Base-by-base conservation (phyloP, 257 asterid species). In the Dorcoceras hygrometricum region DNA sequence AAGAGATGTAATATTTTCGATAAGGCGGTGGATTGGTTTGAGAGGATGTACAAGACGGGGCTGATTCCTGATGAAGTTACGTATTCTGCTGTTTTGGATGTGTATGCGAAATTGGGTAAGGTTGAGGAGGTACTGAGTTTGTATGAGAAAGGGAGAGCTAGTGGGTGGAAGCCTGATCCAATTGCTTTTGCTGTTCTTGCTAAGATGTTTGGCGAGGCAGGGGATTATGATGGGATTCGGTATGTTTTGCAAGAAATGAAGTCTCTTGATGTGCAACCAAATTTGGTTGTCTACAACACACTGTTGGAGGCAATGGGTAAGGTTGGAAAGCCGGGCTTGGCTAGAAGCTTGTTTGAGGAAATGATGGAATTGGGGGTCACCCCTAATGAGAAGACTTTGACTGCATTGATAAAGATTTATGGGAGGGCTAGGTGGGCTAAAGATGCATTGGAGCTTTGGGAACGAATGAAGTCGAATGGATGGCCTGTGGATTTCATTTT, bases 41-140 rank as follows among this genome's bases (percentile, higher is more conserved):
- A 94, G 83, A 82, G 95, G 73, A 94, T 94, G 99, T 90, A 94
- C 66, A 86, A 76, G 69, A 94, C 99, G 19, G 99, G 99, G 3
- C 62, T 94, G 24, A 88, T 90, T 88, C 99, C 99, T 20, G 99
- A 94, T 76, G 99, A 94, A 74, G 97, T 94, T 20, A 94, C 99
- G 53, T 94, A 94, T 25, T 94, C 99, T 0, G 95, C 97, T 29
- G 77, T 90, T 9, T 66, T 94, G 19, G 99, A 94, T 73, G 96
- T 94, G 67, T 94, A 94, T 73, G 95, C 99, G 0, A 87, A 86
- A 74, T 68, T 84, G 63, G 87, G 95, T 23, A 86, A 85, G 25
- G 96, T 88, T 34, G 96, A 88, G 83, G 96, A 94, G 74, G 99
- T 85, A 39, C 82, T 90, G 85, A 85, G 86, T 59, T 72, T 94